A percentile compares a stretch with the other conserved stretches of the same genome.
These are phyloP conservation scores for Cenchrus purpureus DNA, from an alignment of 176 grass and related monocot genomes.

Conservation along the genomic window DNA sequence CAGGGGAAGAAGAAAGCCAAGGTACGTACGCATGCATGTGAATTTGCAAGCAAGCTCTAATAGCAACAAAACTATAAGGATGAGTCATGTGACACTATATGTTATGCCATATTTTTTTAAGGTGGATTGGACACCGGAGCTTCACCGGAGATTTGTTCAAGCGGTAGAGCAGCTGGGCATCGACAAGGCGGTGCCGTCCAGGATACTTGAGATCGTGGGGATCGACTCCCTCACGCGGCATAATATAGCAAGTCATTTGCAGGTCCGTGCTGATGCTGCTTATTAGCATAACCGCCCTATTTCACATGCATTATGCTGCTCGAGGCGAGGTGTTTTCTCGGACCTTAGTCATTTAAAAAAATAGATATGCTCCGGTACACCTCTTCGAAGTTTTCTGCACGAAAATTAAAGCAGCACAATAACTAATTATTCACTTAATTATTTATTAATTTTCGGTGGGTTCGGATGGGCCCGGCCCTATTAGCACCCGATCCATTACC, in stretches of 20 bases:
- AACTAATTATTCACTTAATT: no score
- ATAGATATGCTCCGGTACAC: no score
- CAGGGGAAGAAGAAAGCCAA: constrained; percentile 92
- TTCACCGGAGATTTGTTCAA: constrained; percentile 90
- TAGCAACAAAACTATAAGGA: not conserved
- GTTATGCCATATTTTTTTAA: not conserved
- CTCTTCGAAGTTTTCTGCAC: no score
- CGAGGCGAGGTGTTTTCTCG: not conserved
- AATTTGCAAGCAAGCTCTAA: not conserved
- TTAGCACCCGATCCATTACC: no score
- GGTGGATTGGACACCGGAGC: constrained; percentile 98
- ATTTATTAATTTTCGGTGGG: no score
- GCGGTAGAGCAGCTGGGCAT: constrained; percentile 90
- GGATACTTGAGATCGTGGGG: constrained; percentile 96
- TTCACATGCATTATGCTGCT: no score
- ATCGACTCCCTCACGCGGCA: constrained; percentile 86
- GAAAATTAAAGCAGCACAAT: no score
- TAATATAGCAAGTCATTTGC: constrained; percentile 94
- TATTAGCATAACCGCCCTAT: not conserved
- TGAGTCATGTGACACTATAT: not conserved
- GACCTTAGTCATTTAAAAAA: not conserved
- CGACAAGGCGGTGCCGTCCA: constrained; percentile 89
- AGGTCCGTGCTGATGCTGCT: constrained; percentile 40
- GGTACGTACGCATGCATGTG: constrained; percentile 54
- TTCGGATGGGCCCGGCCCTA: no score